These are phyloP conservation scores for Triticum timopheevii DNA, from an alignment of 176 grass and related monocot species.

Conservation along the genomic window DNA sequence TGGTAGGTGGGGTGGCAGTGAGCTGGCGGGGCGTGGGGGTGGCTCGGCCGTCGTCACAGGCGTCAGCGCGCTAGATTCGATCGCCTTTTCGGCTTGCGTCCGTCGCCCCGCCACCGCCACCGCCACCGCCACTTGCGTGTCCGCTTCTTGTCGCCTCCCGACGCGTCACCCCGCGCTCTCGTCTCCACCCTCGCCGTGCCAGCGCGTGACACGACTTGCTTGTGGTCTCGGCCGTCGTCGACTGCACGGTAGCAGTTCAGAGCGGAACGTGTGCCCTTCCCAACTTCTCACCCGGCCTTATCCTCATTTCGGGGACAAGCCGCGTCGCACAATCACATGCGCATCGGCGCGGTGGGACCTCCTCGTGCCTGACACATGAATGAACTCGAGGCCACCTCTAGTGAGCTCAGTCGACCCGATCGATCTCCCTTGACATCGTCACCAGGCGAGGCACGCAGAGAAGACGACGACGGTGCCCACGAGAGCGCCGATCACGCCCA, in stretches of 20 bases:
- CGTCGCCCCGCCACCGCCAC: not conserved
- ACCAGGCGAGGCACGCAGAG: not conserved
- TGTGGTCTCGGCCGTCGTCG: too few relatives aligned
- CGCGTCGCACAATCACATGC: slow-evolving; percentile 9
- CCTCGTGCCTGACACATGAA: not conserved
- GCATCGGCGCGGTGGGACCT: not conserved
- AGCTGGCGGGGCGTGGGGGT: slow-evolving; percentile 25
- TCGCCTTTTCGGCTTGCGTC: slow-evolving; percentile 25
- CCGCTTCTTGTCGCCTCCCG: slow-evolving; percentile 34
- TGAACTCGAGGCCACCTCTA: not conserved
- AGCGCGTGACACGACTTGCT: not conserved
- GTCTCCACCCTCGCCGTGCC: too few relatives aligned
- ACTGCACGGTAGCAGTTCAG: too few relatives aligned
- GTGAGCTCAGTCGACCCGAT: too few relatives aligned
- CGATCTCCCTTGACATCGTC: not conserved
- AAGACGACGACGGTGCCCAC: not conserved
- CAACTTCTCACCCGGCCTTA: not conserved
- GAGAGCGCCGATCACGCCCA: not conserved
- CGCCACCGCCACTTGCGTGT: slow-evolving; percentile 5
- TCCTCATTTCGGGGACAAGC: not conserved
- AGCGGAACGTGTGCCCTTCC: too few relatives aligned
- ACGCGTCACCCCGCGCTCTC: not conserved
- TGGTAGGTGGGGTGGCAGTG: slow-evolving; percentile 37
- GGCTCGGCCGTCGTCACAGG: slow-evolving; percentile 29
- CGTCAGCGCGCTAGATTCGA: slow-evolving; percentile 45